Percentiles rank a stretch among this genome's conserved stretches.
phyloP scores from a whole-genome alignment of 2,329 filamentous ascomycete species.

The Alternaria arbusti region DNA sequence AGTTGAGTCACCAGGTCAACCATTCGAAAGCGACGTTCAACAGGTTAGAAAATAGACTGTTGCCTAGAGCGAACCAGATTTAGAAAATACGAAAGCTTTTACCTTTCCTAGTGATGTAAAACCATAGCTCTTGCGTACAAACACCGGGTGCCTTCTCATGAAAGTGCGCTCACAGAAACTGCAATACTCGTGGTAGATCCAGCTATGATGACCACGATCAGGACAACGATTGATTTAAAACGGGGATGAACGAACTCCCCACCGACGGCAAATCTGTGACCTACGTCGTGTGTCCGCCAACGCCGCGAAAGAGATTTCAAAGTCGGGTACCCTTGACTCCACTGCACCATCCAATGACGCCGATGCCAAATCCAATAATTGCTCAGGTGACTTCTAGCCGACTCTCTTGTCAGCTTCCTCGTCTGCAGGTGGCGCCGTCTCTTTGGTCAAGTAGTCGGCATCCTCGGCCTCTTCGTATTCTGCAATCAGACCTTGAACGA shows the following conservation, averaged over 20 bases:
- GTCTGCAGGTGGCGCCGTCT: slow-evolving; percentile 54
- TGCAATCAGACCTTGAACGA: slow-evolving; percentile 86
- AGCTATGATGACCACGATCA: not conserved
- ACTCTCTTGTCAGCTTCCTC: slow-evolving; percentile 43
- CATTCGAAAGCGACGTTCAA: no score
- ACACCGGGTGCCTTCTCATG: not conserved
- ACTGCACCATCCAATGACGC: slow-evolving; percentile 3
- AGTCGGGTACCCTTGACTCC: slow-evolving; percentile 1
- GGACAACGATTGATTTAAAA: not conserved
- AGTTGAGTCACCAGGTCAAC: no score
- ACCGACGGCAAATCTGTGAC: not conserved
- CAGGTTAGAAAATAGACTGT: no score
- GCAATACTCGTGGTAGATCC: not conserved
- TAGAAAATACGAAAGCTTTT: no score
- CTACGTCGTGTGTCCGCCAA: not conserved
- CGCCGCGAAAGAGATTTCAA: not conserved
- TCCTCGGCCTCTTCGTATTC: slow-evolving; percentile 97
- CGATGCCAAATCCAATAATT: not conserved
- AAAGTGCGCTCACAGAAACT: not conserved
- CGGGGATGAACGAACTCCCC: no score
- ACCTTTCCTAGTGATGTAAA: no score
- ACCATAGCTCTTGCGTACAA: not conserved
- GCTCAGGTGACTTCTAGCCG: slow-evolving; percentile 12
- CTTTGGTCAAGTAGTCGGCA: slow-evolving; percentile 85
- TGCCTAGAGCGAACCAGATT: no score